phyloP scores from a whole-genome alignment of 2,329 filamentous ascomycete species.

The Cladosporium cucumerinum region DNA sequence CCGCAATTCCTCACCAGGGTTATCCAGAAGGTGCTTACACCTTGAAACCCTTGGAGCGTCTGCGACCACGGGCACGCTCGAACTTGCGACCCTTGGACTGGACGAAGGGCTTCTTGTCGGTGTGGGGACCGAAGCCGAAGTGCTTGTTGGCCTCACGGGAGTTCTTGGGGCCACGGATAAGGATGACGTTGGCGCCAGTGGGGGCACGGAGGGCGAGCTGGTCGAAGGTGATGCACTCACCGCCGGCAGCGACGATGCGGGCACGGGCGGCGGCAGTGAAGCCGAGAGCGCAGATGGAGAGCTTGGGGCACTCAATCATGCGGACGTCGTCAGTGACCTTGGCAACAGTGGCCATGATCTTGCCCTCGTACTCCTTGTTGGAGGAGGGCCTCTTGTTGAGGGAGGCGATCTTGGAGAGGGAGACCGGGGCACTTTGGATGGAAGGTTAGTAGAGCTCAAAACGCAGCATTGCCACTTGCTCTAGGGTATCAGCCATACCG shows the following conservation, averaged over 20 bases:
- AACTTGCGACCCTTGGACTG: conserved; percentile 99
- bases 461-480: conserved; percentile 13
- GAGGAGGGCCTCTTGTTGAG: conserved; percentile 52
- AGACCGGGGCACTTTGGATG: conserved; percentile 65
- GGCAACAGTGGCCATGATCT: conserved; percentile 91
- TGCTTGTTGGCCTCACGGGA: conserved; percentile 97
- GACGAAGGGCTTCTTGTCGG: conserved; percentile 97
- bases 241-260: conserved; percentile 87
- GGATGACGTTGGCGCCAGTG: conserved; percentile 93
- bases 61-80: conserved; percentile 97
- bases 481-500: conserved; percentile 42
- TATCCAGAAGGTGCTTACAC: conserved; percentile 62
- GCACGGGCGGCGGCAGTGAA: conserved; percentile 96
- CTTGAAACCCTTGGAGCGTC: conserved; percentile 99
- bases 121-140: conserved; percentile 98
- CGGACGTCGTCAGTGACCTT: conserved; percentile 98
- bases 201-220: conserved; percentile 94
- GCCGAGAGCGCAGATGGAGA: conserved; percentile 88
- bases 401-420: conserved; percentile 81
- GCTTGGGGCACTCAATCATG: conserved; percentile 83
- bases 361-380: conserved; percentile 59
- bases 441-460: conserved; percentile 22
- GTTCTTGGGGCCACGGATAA: conserved; percentile 98
- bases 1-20: background rate
- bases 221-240: conserved; percentile 92